A percentile compares a stretch with the other conserved stretches of the same genome.
phyloP scores from a whole-genome alignment of 352 stramenopile genomes.

The Phytopythium ostracodes region DNA sequence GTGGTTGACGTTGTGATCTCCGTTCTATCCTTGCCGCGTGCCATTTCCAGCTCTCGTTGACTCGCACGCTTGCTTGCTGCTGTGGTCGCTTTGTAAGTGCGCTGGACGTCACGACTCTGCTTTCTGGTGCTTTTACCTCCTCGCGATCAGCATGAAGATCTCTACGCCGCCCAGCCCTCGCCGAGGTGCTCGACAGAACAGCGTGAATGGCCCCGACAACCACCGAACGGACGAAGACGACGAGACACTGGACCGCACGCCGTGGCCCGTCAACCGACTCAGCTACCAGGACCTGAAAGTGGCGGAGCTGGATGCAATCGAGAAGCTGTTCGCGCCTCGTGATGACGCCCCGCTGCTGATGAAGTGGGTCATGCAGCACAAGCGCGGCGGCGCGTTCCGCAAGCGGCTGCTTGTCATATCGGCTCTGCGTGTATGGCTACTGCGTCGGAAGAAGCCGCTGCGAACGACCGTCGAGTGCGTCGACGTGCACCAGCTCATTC shows the following conservation, averaged over 20 bases:
- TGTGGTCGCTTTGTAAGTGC: neutral
- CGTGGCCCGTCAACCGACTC: slow-evolving; percentile 61
- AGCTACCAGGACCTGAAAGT: slow-evolving; percentile 58
- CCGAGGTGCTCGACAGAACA: neutral
- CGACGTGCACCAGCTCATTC: slow-evolving; percentile 42
- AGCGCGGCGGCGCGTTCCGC: slow-evolving; percentile 29
- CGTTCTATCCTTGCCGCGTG: neutral
- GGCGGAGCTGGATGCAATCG: slow-evolving; percentile 29
- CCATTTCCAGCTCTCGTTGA: no score
- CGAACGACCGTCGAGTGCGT: slow-evolving; percentile 24
- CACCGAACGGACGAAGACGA: slow-evolving; percentile 13
- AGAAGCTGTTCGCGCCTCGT: slow-evolving; percentile 43
- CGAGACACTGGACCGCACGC: slow-evolving; percentile 18
- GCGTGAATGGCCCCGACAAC: neutral
- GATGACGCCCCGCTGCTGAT: slow-evolving; percentile 49
- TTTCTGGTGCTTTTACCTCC: neutral
- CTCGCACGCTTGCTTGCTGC: no score
- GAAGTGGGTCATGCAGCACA: slow-evolving; percentile 61
- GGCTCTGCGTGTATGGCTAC: slow-evolving; percentile 40
- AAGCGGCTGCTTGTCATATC: slow-evolving; percentile 56
- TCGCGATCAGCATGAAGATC: neutral
- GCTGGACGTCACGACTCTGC: neutral
- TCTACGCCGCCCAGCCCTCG: neutral
- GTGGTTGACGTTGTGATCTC: neutral
- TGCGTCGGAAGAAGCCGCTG: slow-evolving; percentile 49